Evolutionary conservation across 1,284 basidiomycete genomes (phyloP), one percentile per base, ranked within the genome.

Genomic region (Pholiota adiposa): DNA sequence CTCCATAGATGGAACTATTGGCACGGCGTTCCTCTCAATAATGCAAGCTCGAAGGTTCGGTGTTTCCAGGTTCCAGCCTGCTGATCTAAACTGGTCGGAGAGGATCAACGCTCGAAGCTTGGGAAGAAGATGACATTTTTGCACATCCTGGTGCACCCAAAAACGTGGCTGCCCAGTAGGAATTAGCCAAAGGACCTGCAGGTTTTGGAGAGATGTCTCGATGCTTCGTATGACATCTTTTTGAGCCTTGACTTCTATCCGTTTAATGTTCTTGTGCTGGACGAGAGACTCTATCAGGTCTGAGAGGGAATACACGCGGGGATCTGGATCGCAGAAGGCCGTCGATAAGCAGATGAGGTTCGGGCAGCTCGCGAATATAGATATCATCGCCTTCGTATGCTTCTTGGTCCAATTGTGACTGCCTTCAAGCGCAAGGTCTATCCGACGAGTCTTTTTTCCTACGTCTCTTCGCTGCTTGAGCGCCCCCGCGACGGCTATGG

Each of bases 281-380:
- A 46, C 58, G 4, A 67, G 61, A 48, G 51, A 34, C 19, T 49
- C n/a, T 21, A 67, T 36, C 16, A 66, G 21, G 2, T 44, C 38
- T 1, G 56, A 48, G 23, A 61, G 46, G 12, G 52, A 59, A 53
- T 67, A 62, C 16, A 43, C 33, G 11, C 52, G 50, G 8, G 65
- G 63, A 34, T 67, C 66, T 11, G 67, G 55, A 1, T 66, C 65
- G 19, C 64, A 72, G 54, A 72, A 70, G 1, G 66, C 68, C 5
- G 69, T 71, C 4, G 74, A 75, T 58, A 76, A 72, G n/a, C 69
- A 68, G 12, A 65, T 54, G 8, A 76, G 54, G 54, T 73, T 73
- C 9, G 67, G 66, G 34, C 74, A 75, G 46, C 29, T 33, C 21
- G 31, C n/a, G 48, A 75, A 58, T 43, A 76, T 70, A 12, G 53